Evolutionary conservation across 2,329 filamentous ascomycete species (phyloP).

Genomic region (Diplodia intermedia): DNA sequence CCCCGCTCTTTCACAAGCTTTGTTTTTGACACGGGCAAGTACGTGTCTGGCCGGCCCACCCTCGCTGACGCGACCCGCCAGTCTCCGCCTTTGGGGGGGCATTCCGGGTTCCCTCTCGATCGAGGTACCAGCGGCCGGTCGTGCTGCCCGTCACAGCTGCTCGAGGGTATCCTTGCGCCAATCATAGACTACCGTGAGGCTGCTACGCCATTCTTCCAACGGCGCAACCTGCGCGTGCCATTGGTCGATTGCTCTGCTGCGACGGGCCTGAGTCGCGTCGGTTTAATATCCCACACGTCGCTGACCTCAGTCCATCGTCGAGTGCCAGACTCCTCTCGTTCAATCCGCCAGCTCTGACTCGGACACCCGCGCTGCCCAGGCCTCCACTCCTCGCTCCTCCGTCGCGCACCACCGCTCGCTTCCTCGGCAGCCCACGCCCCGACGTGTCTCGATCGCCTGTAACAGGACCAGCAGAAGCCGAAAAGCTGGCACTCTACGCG

Average conservation of each 20-base stretch:
- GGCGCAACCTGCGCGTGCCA: constrained; percentile 36
- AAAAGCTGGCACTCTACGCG: constrained; percentile 71
- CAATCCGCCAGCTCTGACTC: constrained; percentile 35
- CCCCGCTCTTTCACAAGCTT: constrained; percentile 45
- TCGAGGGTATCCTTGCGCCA: constrained; percentile 49
- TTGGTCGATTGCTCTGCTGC: constrained; percentile 46
- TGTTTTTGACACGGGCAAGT: constrained; percentile 37
- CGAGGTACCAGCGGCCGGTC: constrained; percentile 34
- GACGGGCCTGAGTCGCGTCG: constrained; percentile 39
- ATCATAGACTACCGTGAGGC: constrained; percentile 44
- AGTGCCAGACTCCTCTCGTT: constrained; percentile 36
- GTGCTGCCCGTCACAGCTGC: constrained; percentile 44
- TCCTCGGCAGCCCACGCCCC: constrained; percentile 26
- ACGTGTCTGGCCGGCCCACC: constrained; percentile 43
- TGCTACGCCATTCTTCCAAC: constrained; percentile 46
- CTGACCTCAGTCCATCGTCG: constrained; percentile 42
- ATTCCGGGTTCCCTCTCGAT: constrained; percentile 42
- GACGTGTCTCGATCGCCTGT: constrained; percentile 29
- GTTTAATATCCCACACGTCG: constrained; percentile 47
- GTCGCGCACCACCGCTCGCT: constrained; percentile 30
- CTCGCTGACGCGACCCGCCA: constrained; percentile 36
- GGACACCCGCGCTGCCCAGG: constrained; percentile 26
- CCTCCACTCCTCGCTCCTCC: constrained; percentile 26
- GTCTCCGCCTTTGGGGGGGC: constrained; percentile 47
- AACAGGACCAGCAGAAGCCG: constrained; percentile 43